Evolutionary conservation across 2,329 filamentous ascomycete species (phyloP), one percentile per base, ranked within the genome.

Genomic region (Fusarium ambrosium): DNA sequence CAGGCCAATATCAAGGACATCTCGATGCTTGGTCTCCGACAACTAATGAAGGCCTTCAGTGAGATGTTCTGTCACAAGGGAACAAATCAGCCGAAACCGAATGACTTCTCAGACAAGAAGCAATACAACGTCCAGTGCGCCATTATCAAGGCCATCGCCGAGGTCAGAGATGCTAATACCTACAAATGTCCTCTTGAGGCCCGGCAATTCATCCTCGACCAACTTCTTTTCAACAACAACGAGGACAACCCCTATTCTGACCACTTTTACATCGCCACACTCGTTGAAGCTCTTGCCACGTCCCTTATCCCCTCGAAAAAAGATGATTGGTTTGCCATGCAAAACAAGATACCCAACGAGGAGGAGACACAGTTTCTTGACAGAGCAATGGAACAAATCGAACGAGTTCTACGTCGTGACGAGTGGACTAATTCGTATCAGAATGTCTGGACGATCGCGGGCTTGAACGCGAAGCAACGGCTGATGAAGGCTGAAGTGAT

Each of bases 161-260:
- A 90, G 72, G 91, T 98, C 58, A 91, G 95, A 61, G 93, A 96
- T 78, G 86, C 87, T 43, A 89, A 92, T 64, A 84, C 80, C 6
- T 94, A 95, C 41, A 93, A 91, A 78, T 95, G 95, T 64, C 95
- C 96, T 0, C 87, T 92, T 79, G 88, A 92, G 62, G 95, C 95
- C 6, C 94, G 95, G 67, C 89, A 90, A 43, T 97, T 98, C 81
- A 90, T 99, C 58, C 89, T 97, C 24, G 95, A 98, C 77, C 94
- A 97, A 80, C 87, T 99, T 37, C 92, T 94, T 59, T 96, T 95
- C 85, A 99, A 99, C 80, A 95, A 99, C 83, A 99, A 99, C 80
- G 92, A 93, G 3, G 93, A 94, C 70, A 99, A 99, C 78, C 84
- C 92, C 60, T 97, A 91, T 80, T 98, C 95, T 6, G 97, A 99